Base-by-base conservation (phyloP, 2,329 filamentous ascomycete genomes). In the Trichoderma polysporum region DNA sequence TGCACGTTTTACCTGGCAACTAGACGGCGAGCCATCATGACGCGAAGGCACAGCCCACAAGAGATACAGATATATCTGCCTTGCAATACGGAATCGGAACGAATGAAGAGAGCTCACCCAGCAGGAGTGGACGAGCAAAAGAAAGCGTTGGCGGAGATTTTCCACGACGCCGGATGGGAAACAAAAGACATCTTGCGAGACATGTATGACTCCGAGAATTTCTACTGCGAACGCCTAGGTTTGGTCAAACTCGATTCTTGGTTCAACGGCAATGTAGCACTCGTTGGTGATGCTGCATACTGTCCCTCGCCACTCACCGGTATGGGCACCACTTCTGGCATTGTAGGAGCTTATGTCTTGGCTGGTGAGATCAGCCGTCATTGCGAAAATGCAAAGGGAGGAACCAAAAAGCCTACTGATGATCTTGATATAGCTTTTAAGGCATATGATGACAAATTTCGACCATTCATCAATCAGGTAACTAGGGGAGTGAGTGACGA, bases 281-380 rank as follows among this genome's bases (percentile, higher is more conserved):
- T 85, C 3, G 68, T 86, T 1, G 85, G 84, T 0, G 84, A 87
- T 68, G 82, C 85, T 2, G 83, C 74, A 0, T 81, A 78, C 49
- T 68, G 82, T 79, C 1, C 79, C 76, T 8, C 78, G 76, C 4
- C 69, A 78, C 41, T 69, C 3, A 81, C 80, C 0, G 84, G 84
- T 0, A 79, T 81, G 76, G 83, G 83, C n/a, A 84, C 82, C 1
- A 79, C 77, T 1, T 70, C 78, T 2, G 80, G 80, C 1, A 69
- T 86, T n/a, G 71, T 80, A 0, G 79, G 80, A 1, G 84, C 81
- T 1, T 86, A 86, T 69, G 74, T 84, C 1, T 76, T 87, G 2
- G 84, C 84, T 0, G 83, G 84, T 1, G 82, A 82, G 57, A 74
- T 84, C 9, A 60, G 66, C 12, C 58, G 58, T 27, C 31, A 49